These are phyloP conservation scores for Fragaria iinumae DNA, from an alignment of 306 rosid genomes.

Conservation along the genomic window DNA sequence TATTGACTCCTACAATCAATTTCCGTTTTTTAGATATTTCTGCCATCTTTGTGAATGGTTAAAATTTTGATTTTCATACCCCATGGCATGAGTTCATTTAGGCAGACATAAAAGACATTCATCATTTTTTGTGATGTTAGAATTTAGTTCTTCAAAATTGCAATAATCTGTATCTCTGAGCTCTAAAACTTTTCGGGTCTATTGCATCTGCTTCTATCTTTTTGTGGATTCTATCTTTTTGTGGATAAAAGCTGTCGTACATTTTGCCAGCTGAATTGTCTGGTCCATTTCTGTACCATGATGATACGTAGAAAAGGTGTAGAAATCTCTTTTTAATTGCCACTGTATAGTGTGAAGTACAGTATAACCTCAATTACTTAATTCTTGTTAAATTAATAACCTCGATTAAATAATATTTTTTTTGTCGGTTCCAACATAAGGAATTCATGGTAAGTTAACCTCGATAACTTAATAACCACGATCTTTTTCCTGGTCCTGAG, in stretches of 20 bases:
- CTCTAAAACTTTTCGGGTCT: neutral
- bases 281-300: neutral
- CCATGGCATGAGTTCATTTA: neutral
- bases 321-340: neutral
- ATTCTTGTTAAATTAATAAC: no score
- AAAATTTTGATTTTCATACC: neutral
- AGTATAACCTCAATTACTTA: no score
- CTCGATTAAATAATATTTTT: no score
- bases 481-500: no score
- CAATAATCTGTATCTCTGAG: neutral
- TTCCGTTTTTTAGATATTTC: neutral
- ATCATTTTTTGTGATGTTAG: neutral
- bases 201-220: neutral
- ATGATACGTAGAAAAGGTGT: neutral
- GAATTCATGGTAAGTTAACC: no score
- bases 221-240: neutral
- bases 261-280: neutral
- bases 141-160: neutral
- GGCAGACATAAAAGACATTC: neutral
- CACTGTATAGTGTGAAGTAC: neutral
- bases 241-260: neutral
- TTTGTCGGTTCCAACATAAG: no score
- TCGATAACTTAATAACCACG: no score
- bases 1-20: constrained; percentile 6
- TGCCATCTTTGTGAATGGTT: neutral